Percentiles rank a stretch among this genome's conserved stretches.
phyloP scores from a whole-genome alignment of 257 asterid species.

The Euphrasia confusa region DNA sequence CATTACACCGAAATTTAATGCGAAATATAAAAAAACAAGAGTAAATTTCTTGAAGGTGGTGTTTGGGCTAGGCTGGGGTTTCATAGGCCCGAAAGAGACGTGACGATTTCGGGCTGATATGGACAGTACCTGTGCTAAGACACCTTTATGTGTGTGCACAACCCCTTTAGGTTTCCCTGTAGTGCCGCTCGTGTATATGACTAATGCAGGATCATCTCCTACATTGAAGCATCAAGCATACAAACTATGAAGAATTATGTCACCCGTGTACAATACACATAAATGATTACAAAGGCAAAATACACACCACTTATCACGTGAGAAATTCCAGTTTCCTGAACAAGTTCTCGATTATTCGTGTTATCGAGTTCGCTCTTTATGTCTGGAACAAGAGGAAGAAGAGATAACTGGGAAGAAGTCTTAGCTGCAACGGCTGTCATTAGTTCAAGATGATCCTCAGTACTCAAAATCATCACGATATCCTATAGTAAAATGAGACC shows the following conservation, averaged over 20 bases:
- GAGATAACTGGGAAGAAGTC: conserved; percentile 67
- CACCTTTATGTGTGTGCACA: conserved; percentile 88
- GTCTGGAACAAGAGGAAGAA: conserved; percentile 58
- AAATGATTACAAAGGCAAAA: conserved; percentile 12
- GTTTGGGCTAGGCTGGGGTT: not conserved
- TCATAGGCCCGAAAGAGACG: not conserved
- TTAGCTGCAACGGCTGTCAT: conserved; percentile 75
- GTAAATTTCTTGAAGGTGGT: not conserved
- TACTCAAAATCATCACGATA: conserved; percentile 70
- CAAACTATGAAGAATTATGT: not conserved
- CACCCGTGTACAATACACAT: not conserved
- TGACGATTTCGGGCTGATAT: not conserved
- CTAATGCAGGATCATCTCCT: conserved; percentile 84
- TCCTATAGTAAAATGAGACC: conserved; percentile 41
- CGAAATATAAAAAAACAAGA: not conserved
- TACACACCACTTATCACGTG: conserved; percentile 45
- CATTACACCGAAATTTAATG: not conserved
- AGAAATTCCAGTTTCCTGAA: conserved; percentile 22
- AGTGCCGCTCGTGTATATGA: conserved; percentile 93
- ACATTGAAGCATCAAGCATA: conserved; percentile 22
- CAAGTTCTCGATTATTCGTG: conserved; percentile 25
- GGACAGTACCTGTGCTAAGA: conserved; percentile 73
- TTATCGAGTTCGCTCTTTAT: conserved; percentile 25
- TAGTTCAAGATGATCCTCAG: conserved; percentile 85
- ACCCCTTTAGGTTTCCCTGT: conserved; percentile 99